Evolutionary conservation across 805 yeast species (phyloP), one percentile per base, ranked within the genome.

Genomic region (Metschnikowia orientalis): DNA sequence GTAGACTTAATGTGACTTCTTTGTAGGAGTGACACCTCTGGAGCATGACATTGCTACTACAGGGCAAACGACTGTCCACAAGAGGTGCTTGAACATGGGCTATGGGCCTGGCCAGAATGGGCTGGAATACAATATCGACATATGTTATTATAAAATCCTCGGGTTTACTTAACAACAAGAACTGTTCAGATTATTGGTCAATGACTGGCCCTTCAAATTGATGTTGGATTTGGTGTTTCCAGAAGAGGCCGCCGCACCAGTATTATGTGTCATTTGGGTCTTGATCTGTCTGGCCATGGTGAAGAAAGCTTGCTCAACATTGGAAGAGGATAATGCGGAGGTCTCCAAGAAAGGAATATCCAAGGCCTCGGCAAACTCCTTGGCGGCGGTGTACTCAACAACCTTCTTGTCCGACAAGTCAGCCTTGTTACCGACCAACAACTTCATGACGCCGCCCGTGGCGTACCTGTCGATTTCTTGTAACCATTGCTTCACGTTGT

Each of bases 211-310:
- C 53, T 77, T 73, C 57, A 83, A 68, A 59, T 81, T 82, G 42
- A 84, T 86, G 50, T 75, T 72, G 28, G 79, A 73, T 59, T 79
- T 81, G 44, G 70, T 73, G 48, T 52, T 66, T 52, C 49, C 47
- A 19, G 54, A 47, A 15, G 50, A 44, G 14, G 50, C 45, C 19
- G 43, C 44, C 8, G 65, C 61, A 39, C 68, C 72, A 48, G 67
- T 75, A 54, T 74, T 64, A 46, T 69, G 80, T 25, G 90, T 81
- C 86, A 92, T 87, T 57, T 88, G 88, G 45, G 94, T 92, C 72
- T 92, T 92, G 59, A 92, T 92, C 62, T 92, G 97, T 62, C 95
- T 83, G 8, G 97, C 95, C 98, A 92, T 92, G 47, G 96, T 88
- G 72, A 86, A 79, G 69, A 92, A 92, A 8, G 97, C 97, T 63